Conservation (phyloP, 2,329 filamentous ascomycete species). For the Cladobotryum protrusum region DNA sequence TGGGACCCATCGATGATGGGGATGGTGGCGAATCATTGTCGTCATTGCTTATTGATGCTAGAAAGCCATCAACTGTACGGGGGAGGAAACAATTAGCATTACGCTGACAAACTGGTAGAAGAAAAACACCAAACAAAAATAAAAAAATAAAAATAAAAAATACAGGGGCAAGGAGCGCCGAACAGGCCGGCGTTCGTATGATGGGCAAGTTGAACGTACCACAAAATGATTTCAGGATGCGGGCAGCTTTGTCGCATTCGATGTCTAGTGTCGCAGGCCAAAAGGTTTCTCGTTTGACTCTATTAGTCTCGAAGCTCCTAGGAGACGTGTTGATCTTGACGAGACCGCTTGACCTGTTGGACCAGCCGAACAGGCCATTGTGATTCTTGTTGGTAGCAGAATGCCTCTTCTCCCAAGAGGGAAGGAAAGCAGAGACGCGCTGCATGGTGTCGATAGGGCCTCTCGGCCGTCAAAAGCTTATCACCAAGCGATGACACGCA, state of each 20-base stretch:
- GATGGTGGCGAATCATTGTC: constrained; percentile 23
- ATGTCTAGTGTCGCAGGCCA: constrained; percentile 82
- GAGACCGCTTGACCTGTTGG: constrained; percentile 41
- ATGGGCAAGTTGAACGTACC: constrained; percentile 42
- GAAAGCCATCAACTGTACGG: constrained; percentile 48
- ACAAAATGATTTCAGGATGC: constrained; percentile 86
- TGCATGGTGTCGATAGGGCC: constrained; percentile 33
- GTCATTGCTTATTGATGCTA: constrained; percentile 36
- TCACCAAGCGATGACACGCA: constrained; percentile 24
- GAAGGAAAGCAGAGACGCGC: constrained; percentile 38
- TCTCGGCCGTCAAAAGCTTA: constrained; percentile 25
- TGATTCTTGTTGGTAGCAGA: constrained; percentile 25
- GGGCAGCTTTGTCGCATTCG: constrained; percentile 85
- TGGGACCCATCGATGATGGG: constrained; percentile 34
- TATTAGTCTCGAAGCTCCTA: constrained; percentile 24
- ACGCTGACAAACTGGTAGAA: neutral
- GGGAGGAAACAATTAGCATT: neutral
- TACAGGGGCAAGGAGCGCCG: neutral
- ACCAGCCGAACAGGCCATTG: constrained; percentile 37
- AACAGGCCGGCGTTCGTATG: neutral
- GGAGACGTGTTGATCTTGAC: constrained; percentile 30
- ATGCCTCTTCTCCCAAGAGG: constrained; percentile 40
- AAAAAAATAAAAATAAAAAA: constrained; percentile 8
- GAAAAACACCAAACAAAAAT: neutral
- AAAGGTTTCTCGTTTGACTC: constrained; percentile 57